phyloP scores from a whole-genome alignment of 2,329 filamentous ascomycete genomes.

The Furcasterigmium sp. region DNA sequence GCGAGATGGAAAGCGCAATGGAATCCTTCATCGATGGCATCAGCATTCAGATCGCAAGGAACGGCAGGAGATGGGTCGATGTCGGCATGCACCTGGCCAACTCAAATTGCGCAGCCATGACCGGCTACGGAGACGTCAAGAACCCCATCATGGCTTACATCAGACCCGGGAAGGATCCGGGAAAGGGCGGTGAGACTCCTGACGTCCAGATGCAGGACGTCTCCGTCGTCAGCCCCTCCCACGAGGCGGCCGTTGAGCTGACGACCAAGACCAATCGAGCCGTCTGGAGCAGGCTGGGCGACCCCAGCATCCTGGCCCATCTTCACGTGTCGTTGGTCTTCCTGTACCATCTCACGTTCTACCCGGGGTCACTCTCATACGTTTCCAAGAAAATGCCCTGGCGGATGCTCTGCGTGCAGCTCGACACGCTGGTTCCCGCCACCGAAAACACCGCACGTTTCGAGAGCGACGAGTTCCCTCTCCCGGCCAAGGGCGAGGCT shows the following conservation, averaged over 20 bases:
- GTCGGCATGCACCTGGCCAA: constrained; percentile 52
- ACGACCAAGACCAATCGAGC: constrained; percentile 37
- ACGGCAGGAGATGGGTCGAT: constrained; percentile 46
- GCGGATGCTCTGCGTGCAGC: constrained; percentile 37
- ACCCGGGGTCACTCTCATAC: constrained; percentile 33
- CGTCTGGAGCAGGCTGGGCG: constrained; percentile 46
- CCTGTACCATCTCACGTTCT: constrained; percentile 38
- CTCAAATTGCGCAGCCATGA: constrained; percentile 45
- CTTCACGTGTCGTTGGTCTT: constrained; percentile 60
- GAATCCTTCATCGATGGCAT: constrained; percentile 48
- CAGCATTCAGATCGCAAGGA: constrained; percentile 49
- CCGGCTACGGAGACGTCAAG: constrained; percentile 40
- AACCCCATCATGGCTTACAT: constrained; percentile 2
- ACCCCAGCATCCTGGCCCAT: constrained; percentile 56
- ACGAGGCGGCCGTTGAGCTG: constrained; percentile 30
- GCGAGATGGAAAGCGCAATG: constrained; percentile 39
- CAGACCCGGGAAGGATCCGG: constrained; percentile 8
- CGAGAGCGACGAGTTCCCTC: constrained; percentile 39
- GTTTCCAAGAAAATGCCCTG: constrained; percentile 43
- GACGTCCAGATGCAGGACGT: constrained; percentile 8
- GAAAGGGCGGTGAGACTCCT: constrained; percentile 15
- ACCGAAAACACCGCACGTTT: neutral
- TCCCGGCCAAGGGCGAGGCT: constrained; percentile 32
- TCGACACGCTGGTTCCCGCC: constrained; percentile 28
- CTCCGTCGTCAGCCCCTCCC: constrained; percentile 17